phyloP scores from a whole-genome alignment of 148 eudicot species.

The Diospyros lotus region DNA sequence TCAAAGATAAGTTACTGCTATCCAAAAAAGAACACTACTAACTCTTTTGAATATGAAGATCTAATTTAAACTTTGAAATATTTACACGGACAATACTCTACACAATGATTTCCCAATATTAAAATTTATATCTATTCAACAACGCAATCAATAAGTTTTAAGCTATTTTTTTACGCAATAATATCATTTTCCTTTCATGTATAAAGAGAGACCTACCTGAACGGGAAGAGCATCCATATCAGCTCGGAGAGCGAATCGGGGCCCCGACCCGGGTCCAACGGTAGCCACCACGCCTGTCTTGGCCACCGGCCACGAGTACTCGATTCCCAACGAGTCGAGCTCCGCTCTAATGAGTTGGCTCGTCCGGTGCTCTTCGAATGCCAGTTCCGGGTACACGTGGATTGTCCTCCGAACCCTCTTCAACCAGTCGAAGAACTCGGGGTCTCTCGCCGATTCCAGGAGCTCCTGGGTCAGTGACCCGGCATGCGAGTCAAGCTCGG shows the following conservation, averaged over 20 bases:
- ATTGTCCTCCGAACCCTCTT: conserved; percentile 45
- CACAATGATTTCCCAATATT: too few species aligned
- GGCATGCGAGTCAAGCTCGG: conserved; percentile 6
- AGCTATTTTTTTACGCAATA: too few species aligned
- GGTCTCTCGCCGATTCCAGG: conserved; percentile 44
- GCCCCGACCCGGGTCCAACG: conserved; percentile 53
- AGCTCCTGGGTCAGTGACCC: conserved; percentile 33
- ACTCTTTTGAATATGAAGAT: too few species aligned
- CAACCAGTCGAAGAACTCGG: conserved; percentile 53
- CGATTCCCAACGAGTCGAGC: conserved; percentile 48
- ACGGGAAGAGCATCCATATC: conserved; percentile 78
- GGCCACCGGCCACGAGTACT: conserved; percentile 62
- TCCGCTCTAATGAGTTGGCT: conserved; percentile 56
- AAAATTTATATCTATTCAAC: too few species aligned
- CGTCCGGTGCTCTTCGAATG: conserved; percentile 51
- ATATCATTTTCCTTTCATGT: too few species aligned
- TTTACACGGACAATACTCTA: too few species aligned
- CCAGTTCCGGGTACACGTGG: conserved; percentile 64
- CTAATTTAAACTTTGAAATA: too few species aligned
- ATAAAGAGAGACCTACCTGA: conserved; percentile 30
- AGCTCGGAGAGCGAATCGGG: conserved; percentile 61
- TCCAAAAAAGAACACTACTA: too few species aligned
- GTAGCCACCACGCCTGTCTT: conserved; percentile 56
- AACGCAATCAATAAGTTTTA: too few species aligned
- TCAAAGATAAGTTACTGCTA: too few species aligned